A percentile compares a stretch with the other conserved stretches of the same genome.
Conservation (phyloP, 306 rosid genomes). For the Castanospermum australe region DNA sequence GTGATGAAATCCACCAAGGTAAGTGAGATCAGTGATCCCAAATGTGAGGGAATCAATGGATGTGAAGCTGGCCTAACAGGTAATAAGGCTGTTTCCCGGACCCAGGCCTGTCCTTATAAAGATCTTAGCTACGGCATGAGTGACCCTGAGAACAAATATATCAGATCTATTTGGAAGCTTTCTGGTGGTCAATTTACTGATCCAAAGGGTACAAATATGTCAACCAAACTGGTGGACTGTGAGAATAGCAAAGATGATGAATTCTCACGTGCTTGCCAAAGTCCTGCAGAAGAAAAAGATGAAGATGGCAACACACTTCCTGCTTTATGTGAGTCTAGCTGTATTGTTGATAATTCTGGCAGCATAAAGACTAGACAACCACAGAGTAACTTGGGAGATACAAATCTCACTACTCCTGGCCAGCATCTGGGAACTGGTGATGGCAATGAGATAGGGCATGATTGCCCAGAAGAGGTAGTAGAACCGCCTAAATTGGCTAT, state of each 20-base stretch:
- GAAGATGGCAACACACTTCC: slow-evolving; percentile 24
- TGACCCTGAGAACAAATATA: slow-evolving; percentile 5
- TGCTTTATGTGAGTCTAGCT: slow-evolving; percentile 19
- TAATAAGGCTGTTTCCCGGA: slow-evolving; percentile 14
- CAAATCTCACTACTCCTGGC: slow-evolving; percentile 6
- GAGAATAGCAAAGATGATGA: slow-evolving; percentile 23
- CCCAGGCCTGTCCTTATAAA: neutral
- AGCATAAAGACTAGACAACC: slow-evolving; percentile 27
- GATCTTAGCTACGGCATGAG: slow-evolving; percentile 16
- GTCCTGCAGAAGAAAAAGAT: neutral
- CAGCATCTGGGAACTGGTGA: slow-evolving; percentile 23
- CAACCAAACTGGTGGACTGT: neutral
- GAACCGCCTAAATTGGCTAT: slow-evolving; percentile 35
- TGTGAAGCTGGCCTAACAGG: slow-evolving; percentile 24
- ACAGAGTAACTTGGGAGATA: neutral
- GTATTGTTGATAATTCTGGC: slow-evolving; percentile 27
- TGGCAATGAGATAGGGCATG: slow-evolving; percentile 27
- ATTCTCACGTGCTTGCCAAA: slow-evolving; percentile 16
- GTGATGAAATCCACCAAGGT: slow-evolving; percentile 17
- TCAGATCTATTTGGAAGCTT: neutral
- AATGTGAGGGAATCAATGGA: slow-evolving; percentile 2
- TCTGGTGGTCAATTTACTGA: neutral
- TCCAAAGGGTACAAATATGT: neutral
- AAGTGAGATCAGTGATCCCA: slow-evolving; percentile 24
- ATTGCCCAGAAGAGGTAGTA: slow-evolving; percentile 20